Percentiles rank a stretch among this genome's conserved stretches.
Conservation (phyloP, 1,284 basidiomycete species). For the Boletus semigastroideus region DNA sequence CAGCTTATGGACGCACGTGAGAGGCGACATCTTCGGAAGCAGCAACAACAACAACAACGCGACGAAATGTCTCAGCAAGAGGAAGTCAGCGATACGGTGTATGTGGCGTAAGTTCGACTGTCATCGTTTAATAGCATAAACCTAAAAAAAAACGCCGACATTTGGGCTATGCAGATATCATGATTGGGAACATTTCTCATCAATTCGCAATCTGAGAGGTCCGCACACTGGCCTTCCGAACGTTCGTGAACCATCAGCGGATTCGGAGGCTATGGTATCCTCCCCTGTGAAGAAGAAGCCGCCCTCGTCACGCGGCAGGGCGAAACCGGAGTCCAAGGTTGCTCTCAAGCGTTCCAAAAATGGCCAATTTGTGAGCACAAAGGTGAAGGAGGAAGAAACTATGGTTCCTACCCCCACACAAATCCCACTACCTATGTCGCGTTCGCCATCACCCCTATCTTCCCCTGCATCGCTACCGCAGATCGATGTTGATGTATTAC, state of each 20-base stretch:
- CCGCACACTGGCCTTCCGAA: slow-evolving; percentile 79
- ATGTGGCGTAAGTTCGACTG: slow-evolving; percentile 69
- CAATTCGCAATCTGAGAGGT: slow-evolving; percentile 82
- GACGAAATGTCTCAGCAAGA: slow-evolving; percentile 33
- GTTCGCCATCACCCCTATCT: slow-evolving; percentile 44
- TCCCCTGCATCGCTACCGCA: slow-evolving; percentile 30
- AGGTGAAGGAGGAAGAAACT: slow-evolving; percentile 26
- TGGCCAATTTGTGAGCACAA: slow-evolving; percentile 27
- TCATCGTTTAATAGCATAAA: slow-evolving; percentile 10
- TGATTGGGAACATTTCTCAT: slow-evolving; percentile 95
- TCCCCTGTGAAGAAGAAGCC: slow-evolving; percentile 34
- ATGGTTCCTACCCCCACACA: slow-evolving; percentile 29
- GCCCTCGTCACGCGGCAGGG: slow-evolving; percentile 17
- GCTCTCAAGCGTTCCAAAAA: slow-evolving; percentile 31
- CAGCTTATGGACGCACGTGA: slow-evolving; percentile 35
- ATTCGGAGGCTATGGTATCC: slow-evolving; percentile 24
- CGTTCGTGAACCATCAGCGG: slow-evolving; percentile 55
- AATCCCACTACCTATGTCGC: slow-evolving; percentile 45
- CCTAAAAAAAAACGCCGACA: slow-evolving; percentile 12
- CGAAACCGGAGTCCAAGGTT: slow-evolving; percentile 30
- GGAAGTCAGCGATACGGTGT: slow-evolving; percentile 49
- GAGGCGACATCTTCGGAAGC: slow-evolving; percentile 29
- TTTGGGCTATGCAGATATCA: slow-evolving; percentile 59
- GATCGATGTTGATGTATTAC: slow-evolving; percentile 32
- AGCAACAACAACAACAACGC: slow-evolving; percentile 32